Base-by-base conservation (phyloP, 768 basidiomycete genomes). In the Gymnopilus dilepis region DNA sequence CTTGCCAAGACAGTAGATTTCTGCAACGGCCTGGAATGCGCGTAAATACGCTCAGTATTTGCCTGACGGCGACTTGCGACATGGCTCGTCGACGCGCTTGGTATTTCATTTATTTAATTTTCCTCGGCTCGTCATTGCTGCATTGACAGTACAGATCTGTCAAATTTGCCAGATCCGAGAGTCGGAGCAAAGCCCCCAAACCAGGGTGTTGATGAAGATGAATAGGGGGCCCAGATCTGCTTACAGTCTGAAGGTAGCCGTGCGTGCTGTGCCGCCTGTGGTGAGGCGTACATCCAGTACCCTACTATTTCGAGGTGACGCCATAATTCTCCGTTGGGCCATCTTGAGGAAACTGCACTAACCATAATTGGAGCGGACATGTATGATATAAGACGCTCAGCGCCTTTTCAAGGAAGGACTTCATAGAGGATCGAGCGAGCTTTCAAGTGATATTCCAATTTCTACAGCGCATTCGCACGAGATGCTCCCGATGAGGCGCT, bases 101-200 rank as follows among this genome's bases (percentile, higher is more conserved):
- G 5, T 41, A 41, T 41, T n/a, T 41, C n/a, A 41, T 41, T 41
- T 7, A 41, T 41, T 41, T n/a, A n/a, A n/a, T n/a, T n/a, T n/a
- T n/a, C n/a, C n/a, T n/a, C n/a, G n/a, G n/a, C n/a, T n/a, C n/a
- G n/a, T n/a, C n/a, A n/a, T n/a, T n/a, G n/a, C n/a, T n/a, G 13
- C 11, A 13, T n/a, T 47, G 22, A 2, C 7, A 48, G n/a, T 8
- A 15, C 47, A 48, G 28, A 48, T 30, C 28, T 48, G 12, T 41
- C 40, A 41, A 17, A 48, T 48, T 30, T 31, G 8, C 26, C 47
- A 48, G 47, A 48, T 48, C 47, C 47, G 47, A 48, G 47, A 48
- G 47, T 48, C 47, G 47, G 47, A 48, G 28, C 24, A 30, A 48
- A 28, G 47, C 24, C 11, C 47, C 28, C 26, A 31, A 48, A 30